Conservation (phyloP, 139 green algal species). For the Ostreobium quekettii region DNA sequence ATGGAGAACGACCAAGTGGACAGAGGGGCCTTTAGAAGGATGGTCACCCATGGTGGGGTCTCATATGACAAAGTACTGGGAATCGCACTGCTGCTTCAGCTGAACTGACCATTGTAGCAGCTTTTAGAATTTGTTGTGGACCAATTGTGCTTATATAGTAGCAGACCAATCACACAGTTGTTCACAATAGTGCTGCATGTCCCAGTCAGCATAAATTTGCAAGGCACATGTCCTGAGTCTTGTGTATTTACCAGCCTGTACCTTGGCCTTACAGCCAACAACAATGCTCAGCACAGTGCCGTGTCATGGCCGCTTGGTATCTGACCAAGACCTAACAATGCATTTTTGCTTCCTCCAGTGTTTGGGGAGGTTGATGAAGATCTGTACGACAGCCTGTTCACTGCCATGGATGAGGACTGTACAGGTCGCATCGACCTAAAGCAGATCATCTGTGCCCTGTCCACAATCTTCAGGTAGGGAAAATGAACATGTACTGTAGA, state of each 20-base stretch:
- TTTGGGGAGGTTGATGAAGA: constrained; percentile 21
- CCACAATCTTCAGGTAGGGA: constrained; percentile 6
- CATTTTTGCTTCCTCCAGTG: neutral
- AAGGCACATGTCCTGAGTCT: constrained; percentile 22
- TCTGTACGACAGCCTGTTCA: constrained; percentile 25
- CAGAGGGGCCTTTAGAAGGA: neutral
- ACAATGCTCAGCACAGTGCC: neutral
- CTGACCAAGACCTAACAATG: neutral
- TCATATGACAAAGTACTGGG: too few relatives aligned
- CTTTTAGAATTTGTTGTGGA: too few relatives aligned
- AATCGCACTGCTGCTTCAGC: too few relatives aligned
- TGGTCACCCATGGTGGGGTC: neutral
- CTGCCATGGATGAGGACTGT: constrained; percentile 22
- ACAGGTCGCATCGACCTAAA: constrained; percentile 23
- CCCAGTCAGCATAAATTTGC: neutral
- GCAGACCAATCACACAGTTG: too few relatives aligned
- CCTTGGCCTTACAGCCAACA: neutral
- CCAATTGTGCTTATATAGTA: too few relatives aligned
- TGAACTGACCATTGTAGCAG: too few relatives aligned
- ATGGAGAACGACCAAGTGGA: neutral
- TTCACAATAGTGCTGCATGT: constrained; percentile 23
- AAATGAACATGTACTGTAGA: neutral
- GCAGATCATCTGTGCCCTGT: constrained; percentile 23
- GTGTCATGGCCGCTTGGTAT: neutral
- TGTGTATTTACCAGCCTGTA: constrained; percentile 7